A percentile compares a stretch with the other conserved stretches of the same genome.
Conservation (phyloP, 768 basidiomycete species). For the Trametes coccinea region DNA sequence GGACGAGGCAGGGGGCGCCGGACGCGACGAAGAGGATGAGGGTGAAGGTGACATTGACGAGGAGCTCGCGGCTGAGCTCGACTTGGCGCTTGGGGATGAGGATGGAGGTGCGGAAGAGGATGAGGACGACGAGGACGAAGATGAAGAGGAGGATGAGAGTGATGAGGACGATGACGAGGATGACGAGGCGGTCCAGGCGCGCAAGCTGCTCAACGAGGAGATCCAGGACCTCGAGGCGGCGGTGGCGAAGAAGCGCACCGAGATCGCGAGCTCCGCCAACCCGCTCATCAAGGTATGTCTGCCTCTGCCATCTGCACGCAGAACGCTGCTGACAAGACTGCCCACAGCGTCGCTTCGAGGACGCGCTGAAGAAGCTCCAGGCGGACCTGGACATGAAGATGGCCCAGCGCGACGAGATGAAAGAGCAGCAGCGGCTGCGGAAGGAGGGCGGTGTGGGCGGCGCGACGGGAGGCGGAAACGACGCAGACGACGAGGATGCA, state of each 20-base stretch:
- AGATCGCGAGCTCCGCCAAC: conserved; percentile 82
- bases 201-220: conserved; percentile 83
- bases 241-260: conserved; percentile 79
- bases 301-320: neutral
- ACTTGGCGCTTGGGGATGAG: conserved; percentile 72
- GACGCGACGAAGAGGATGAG: conserved; percentile 56
- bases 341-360: conserved; percentile 86
- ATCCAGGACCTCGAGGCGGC: conserved; percentile 88
- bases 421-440: conserved; percentile 68
- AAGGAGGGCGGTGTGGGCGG: conserved; percentile 58
- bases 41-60: conserved; percentile 83
- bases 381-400: conserved; percentile 85
- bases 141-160: conserved; percentile 47
- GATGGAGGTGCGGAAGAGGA: conserved; percentile 64
- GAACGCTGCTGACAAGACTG: neutral
- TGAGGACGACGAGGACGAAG: conserved; percentile 68
- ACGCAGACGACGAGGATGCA: conserved; percentile 39
- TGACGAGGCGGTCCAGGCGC: conserved; percentile 68
- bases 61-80: conserved; percentile 85
- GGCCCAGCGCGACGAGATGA: conserved; percentile 76
- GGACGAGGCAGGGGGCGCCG: conserved; percentile 50
- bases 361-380: conserved; percentile 84
- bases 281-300: conserved; percentile 76
- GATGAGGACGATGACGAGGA: conserved; percentile 84
- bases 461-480: conserved; percentile 41